phyloP scores from a whole-genome alignment of 306 rosid genomes.

The Rosa persica region DNA sequence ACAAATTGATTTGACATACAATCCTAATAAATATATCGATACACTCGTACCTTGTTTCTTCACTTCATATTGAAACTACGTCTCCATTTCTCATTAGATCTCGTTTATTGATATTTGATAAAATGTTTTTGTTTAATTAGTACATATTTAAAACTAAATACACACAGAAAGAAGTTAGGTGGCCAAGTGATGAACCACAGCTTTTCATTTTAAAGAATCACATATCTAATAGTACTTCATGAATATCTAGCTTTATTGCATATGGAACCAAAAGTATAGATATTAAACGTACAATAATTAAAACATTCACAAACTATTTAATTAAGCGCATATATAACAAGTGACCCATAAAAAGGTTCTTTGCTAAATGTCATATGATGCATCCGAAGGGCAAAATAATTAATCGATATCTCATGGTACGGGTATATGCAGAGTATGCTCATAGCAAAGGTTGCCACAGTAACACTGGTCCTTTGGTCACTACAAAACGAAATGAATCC shows the following conservation, averaged over 20 bases:
- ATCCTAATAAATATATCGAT: too few species aligned
- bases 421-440: slow-evolving; percentile 11
- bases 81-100: too few species aligned
- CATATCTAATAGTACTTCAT: neutral
- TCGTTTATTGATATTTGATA: too few species aligned
- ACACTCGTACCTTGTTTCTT: too few species aligned
- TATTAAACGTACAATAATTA: neutral
- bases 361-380: slow-evolving; percentile 1
- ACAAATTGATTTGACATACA: too few species aligned
- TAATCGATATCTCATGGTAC: neutral
- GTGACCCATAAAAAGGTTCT: neutral
- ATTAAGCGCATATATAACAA: neutral
- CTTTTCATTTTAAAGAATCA: neutral
- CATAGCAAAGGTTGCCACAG: neutral
- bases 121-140: too few species aligned
- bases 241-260: slow-evolving; percentile 3
- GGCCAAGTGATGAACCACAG: neutral
- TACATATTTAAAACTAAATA: too few species aligned
- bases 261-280: neutral
- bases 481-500: slow-evolving; percentile 9
- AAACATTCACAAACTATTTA: neutral
- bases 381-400: slow-evolving; percentile 1
- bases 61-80: too few species aligned
- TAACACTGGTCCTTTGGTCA: neutral
- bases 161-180: too few species aligned